phyloP scores from a whole-genome alignment of 306 rosid genomes.

The Cucumis hystrix region DNA sequence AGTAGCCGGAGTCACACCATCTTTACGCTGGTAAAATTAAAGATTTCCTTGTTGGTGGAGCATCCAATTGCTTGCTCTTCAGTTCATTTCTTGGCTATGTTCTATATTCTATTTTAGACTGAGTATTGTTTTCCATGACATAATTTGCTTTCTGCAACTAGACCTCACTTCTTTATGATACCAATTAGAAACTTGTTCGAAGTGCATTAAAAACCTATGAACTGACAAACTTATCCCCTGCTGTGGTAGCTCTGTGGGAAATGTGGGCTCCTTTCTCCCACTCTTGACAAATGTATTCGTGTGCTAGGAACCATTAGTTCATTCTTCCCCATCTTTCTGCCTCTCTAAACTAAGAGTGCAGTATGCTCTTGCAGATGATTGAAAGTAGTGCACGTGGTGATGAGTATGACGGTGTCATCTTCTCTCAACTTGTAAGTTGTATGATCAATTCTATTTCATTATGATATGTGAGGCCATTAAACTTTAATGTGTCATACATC shows the following conservation, averaged over 20 bases:
- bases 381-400: conserved; percentile 97
- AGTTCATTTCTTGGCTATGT: not conserved
- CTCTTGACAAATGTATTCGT: not conserved
- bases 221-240: not conserved
- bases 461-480: not conserved
- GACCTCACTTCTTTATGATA: not conserved
- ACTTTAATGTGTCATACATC: not conserved
- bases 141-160: not conserved
- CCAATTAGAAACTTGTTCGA: not conserved
- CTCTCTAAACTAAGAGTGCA: conserved; percentile 1
- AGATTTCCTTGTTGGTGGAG: not conserved
- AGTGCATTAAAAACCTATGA: not conserved
- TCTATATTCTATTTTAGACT: not conserved
- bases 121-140: not conserved
- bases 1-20: conserved; percentile 99
- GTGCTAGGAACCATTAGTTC: not conserved
- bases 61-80: not conserved
- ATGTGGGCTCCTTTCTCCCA: not conserved
- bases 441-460: conserved; percentile 24
- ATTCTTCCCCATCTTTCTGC: not conserved
- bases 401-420: conserved; percentile 95
- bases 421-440: conserved; percentile 99
- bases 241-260: not conserved
- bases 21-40: conserved; percentile 64
- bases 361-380: conserved; percentile 67